Base-by-base conservation (phyloP, 139 green algal species). In the Chlamydomonas schloesseri region DNA sequence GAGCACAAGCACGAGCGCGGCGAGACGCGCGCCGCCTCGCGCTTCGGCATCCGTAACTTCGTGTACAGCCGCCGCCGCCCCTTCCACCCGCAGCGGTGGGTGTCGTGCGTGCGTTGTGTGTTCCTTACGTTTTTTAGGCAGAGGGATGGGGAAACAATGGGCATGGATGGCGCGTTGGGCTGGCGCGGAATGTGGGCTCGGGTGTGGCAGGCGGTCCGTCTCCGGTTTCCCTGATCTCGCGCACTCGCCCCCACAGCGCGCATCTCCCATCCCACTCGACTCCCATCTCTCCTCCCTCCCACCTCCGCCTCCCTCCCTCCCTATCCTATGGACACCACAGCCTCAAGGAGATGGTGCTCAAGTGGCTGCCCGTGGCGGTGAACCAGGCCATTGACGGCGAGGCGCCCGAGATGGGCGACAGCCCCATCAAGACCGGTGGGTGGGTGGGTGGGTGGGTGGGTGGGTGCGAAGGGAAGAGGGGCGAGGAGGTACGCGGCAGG, bases 41-140 rank as follows among this genome's bases (percentile, higher is more conserved):
- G 95, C 26, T 99, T 98, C 91, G 97, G 97, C 86, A 99, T 99
- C 86, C 73, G 71, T 31, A 94, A 77, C 84, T 99, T 99, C 86
- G 97, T 99, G 28, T 99, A 99, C 93, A 58, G 60, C 0, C 88
- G 95, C 64, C 90, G 97, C 15, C 86, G 84, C 57, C 96, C 97
- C 2, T 99, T 99, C 91, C 97, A 99, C 89, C 95, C 96, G 0
- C 94, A 97, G 88, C 91, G 95, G 94, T 93, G 57, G 0, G 74
- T 57, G 29, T 13, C 2, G 65, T n/a, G n/a, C n/a, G n/a, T 60
- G 18, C 53, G 18, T 23, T 18, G 58, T 26, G n/a, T n/a, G n/a
- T n/a, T n/a, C n/a, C n/a, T n/a, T n/a, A n/a, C n/a, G n/a, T n/a
- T n/a, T n/a, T n/a, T n/a, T n/a, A n/a, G n/a, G n/a, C n/a, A n/a